Percentiles rank a stretch among this genome's conserved stretches.
Conservation (phyloP, 345 rosid genomes). For the Cardamine resedifolia region DNA sequence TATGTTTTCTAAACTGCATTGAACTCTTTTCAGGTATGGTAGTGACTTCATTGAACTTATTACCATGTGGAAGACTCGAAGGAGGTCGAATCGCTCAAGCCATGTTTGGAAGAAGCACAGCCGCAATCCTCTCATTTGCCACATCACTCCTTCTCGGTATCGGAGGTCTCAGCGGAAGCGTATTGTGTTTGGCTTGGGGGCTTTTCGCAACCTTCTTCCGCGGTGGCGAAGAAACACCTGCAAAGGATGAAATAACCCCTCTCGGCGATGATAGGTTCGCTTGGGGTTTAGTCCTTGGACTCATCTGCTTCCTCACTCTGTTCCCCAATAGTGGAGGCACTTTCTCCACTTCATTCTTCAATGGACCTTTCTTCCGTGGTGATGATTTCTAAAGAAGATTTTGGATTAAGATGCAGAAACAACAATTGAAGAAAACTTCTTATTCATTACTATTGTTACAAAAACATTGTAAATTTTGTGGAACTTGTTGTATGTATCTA, state of each 20-base stretch:
- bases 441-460: neutral
- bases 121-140: conserved; percentile 63
- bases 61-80: conserved; percentile 94
- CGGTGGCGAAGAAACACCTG: conserved; percentile 87
- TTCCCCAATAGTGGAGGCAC: conserved; percentile 93
- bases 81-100: conserved; percentile 97
- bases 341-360: conserved; percentile 70
- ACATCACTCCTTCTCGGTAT: conserved; percentile 78
- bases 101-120: conserved; percentile 86
- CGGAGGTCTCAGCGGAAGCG: conserved; percentile 85
- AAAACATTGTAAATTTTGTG: neutral
- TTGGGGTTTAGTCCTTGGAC: conserved; percentile 83
- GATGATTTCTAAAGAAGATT: conserved; percentile 43
- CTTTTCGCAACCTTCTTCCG: conserved; percentile 90
- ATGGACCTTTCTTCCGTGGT: conserved; percentile 79
- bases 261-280: conserved; percentile 68
- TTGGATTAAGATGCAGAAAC: conserved; percentile 7
- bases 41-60: conserved; percentile 82
- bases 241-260: conserved; percentile 83
- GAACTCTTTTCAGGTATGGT: conserved; percentile 68
- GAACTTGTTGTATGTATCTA: conserved; percentile 10
- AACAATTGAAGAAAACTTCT: conserved; percentile 8
- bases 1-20: neutral
- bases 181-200: conserved; percentile 88
- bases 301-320: conserved; percentile 88